Evolutionary conservation across 2,329 filamentous ascomycete genomes (phyloP).

Genomic region (Botryotinia narcissicola): DNA sequence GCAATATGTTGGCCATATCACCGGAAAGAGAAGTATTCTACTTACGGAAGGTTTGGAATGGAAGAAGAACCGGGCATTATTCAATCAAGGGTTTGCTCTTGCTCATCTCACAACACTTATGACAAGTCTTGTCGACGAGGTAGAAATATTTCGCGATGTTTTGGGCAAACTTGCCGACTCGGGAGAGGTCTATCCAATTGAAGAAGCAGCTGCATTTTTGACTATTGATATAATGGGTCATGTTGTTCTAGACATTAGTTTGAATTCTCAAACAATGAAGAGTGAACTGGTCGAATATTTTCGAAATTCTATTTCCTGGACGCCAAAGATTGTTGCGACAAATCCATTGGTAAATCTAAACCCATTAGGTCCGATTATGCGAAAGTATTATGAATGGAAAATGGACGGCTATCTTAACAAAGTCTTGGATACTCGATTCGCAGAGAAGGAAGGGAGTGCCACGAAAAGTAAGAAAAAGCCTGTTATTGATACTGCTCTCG

Average conservation of each 20-base stretch:
- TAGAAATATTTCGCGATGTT: slow-evolving; percentile 21
- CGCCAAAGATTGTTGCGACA: slow-evolving; percentile 24
- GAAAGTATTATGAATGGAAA: slow-evolving; percentile 27
- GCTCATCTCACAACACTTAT: slow-evolving; percentile 26
- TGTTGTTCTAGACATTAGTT: slow-evolving; percentile 22
- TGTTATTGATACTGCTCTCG: slow-evolving; percentile 29
- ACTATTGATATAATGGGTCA: slow-evolving; percentile 33
- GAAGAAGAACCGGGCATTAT: slow-evolving; percentile 30
- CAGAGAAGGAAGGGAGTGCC: slow-evolving; percentile 14
- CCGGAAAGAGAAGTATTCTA: slow-evolving; percentile 24
- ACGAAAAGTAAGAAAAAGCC: slow-evolving; percentile 22
- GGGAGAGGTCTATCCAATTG: slow-evolving; percentile 27
- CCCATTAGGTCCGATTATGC: slow-evolving; percentile 26
- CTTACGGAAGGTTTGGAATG: slow-evolving; percentile 31
- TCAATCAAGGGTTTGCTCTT: slow-evolving; percentile 32
- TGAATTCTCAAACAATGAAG: slow-evolving; percentile 26
- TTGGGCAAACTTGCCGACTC: slow-evolving; percentile 26
- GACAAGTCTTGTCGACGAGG: slow-evolving; percentile 28
- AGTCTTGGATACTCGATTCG: slow-evolving; percentile 29
- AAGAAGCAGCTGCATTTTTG: slow-evolving; percentile 25
- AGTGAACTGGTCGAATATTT: slow-evolving; percentile 29
- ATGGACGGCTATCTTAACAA: slow-evolving; percentile 31
- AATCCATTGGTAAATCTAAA: slow-evolving; percentile 23
- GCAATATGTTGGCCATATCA: slow-evolving; percentile 14
- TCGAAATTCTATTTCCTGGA: slow-evolving; percentile 28